Conservation (phyloP, 139 green algal species). For the Chara braunii region DNA sequence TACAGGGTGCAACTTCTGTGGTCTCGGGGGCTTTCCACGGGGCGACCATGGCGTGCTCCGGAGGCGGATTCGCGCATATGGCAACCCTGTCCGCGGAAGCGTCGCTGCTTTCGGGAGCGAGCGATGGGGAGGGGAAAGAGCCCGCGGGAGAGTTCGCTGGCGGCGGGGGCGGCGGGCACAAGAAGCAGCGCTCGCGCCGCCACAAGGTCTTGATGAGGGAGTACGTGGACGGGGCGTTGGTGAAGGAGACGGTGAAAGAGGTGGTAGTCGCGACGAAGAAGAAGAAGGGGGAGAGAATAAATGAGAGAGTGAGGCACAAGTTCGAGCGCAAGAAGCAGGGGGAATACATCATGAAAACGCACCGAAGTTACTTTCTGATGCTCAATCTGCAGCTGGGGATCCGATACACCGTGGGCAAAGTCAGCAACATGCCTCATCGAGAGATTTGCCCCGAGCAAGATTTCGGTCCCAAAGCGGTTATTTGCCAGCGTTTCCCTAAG, state of each 20-base stretch:
- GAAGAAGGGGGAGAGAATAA: neutral
- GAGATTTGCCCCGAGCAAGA: neutral
- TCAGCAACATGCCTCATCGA: slow-evolving; percentile 13
- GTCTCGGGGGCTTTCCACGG: too few species aligned
- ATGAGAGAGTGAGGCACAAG: neutral
- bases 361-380: slow-evolving; percentile 83
- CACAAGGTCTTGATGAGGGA: slow-evolving; percentile 44
- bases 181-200: too few species aligned
- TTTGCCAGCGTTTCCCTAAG: slow-evolving; percentile 58
- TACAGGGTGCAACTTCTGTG: too few species aligned
- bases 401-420: slow-evolving; percentile 59
- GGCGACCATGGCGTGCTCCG: too few species aligned
- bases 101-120: too few species aligned
- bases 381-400: slow-evolving; percentile 83
- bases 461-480: slow-evolving; percentile 11
- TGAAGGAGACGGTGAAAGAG: slow-evolving; percentile 42
- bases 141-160: too few species aligned
- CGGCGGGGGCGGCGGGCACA: too few species aligned
- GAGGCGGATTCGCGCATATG: too few species aligned
- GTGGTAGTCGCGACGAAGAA: neutral
- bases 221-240: slow-evolving; percentile 51
- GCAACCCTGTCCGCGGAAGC: too few species aligned
- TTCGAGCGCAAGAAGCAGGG: slow-evolving; percentile 35
- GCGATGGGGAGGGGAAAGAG: too few species aligned
- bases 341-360: slow-evolving; percentile 74